Evolutionary conservation across 2,329 filamentous ascomycete species (phyloP).

Genomic region (Colletotrichum abscissum): DNA sequence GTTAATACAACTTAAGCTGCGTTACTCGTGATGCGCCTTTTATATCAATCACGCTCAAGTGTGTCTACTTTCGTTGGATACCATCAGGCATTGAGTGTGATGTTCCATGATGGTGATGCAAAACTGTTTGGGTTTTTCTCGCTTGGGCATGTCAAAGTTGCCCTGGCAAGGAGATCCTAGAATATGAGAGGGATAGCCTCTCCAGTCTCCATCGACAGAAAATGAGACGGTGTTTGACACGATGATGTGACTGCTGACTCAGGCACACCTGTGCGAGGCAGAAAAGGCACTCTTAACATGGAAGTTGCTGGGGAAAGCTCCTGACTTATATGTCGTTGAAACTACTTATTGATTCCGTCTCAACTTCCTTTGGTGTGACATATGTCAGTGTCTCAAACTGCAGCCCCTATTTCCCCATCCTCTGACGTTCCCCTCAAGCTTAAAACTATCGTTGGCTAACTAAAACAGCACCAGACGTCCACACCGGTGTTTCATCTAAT

Average conservation of each 20-base stretch:
- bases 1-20: too few species aligned
- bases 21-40: neutral
- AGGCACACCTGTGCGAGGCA: neutral
- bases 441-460: neutral
- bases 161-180: neutral
- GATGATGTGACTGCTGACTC: neutral
- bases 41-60: neutral
- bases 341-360: neutral
- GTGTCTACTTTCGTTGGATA: neutral
- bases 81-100: neutral
- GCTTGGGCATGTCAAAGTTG: neutral
- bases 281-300: neutral
- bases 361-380: neutral
- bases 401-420: neutral
- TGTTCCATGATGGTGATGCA: neutral
- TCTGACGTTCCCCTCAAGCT: neutral
- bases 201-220: neutral
- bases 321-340: neutral
- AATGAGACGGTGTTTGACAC: neutral
- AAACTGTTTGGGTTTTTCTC: neutral
- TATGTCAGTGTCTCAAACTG: neutral
- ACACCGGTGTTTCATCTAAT: neutral
- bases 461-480: neutral
- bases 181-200: neutral
- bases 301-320: neutral